Base-by-base conservation (phyloP, 2,329 filamentous ascomycete genomes). In the Neophaeococcomyces mojaviensis region DNA sequence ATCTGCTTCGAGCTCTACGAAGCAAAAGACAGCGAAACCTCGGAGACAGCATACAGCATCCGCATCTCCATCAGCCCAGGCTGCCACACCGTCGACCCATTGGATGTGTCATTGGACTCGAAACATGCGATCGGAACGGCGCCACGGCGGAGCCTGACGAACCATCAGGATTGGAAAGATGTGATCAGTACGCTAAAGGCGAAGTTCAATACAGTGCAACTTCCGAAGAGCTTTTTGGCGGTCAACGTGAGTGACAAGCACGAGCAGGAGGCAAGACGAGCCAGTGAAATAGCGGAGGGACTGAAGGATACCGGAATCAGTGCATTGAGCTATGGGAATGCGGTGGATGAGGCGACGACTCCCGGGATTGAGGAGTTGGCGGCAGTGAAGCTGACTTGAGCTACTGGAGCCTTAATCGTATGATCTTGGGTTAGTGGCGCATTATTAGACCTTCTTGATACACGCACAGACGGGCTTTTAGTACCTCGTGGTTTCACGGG, bases 1-100 rank as follows among this genome's bases (percentile, higher is more conserved):
- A 97, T 98, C 61, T 94, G 88, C 65, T 98, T 98, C 57, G 92
- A 98, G 69, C 75, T 98, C 22, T 98, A 98, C 67, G 92, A 98
- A 65, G 90, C 88, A 13, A 87, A 92, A 65, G 90, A 88, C 54
- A 81, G 79, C 44, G 79, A 82, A 50, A 79, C 80, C 30, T 82
- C 84, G 42, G 82, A 81, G 2, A 96, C 90, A 67, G 86, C 88
- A 45, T 98, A 98, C 68, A 92, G 84, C 60, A 98, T 98, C 63
- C 84, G 90, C 49, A 96, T 98, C 63, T 92, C 87, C 22, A 88
- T 98, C 60, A 92, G 85, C 55, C 92, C 94, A 2, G 92, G 92
- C 9, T 97, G 90, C 60, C 92, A 98, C 66, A 89, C 94, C 10
- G 94, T 90, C 63, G 92, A 97, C 65, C 92, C 92, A 4, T 75